Evolutionary conservation across 2,329 filamentous ascomycete species (phyloP), one percentile per base, ranked within the genome.

Genomic region (Paradendryphiella salina): DNA sequence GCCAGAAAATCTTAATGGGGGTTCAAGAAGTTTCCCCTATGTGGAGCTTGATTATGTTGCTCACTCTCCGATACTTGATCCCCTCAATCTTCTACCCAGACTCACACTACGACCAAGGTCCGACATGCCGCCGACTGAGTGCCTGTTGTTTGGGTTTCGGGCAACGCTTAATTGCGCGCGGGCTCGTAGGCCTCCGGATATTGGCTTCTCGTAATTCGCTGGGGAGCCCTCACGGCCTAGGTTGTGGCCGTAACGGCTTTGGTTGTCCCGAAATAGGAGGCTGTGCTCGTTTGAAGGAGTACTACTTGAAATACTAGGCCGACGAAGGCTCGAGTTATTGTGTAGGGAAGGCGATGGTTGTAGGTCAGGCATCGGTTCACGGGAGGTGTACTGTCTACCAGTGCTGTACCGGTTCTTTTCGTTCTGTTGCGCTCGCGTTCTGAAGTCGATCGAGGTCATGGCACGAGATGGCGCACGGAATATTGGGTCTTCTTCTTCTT

Each of bases 381-480:
- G 65, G 9, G 69, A 70, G 8, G 69, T 70, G 44, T 73, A 75
- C 10, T 73, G 68, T 46, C 71, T 63, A 40, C 61, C 66, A 31
- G 29, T 65, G 26, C 40, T 56, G 31, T 59, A 53, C n/a, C 61
- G 55, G 40, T 56, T 64, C 34, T 49, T 59, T 10, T 59, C 56
- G 26, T 46, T 61, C 57, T 36, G 65, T 61, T 73, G 71, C 20
- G 66, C 59, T 21, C 74, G 71, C 20, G 66, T 59, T 18, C 72
- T 68, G 49, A 75, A 68, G 38, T 79, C 77, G 5, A 52, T 43
- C 1, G 50, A 52, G 8, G 77, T 80, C 72, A 76, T 73, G 6
- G 78, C 77, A 28, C 78, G 75, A 13, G 77, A 79, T n/a, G 73
- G 75, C 6, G 76, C 73, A 17, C 78, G 74, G 10, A 76, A 54